These are phyloP conservation scores for Maudiozyma serrabonitensis DNA, from an alignment of 805 yeast genomes.

Conservation along the genomic window DNA sequence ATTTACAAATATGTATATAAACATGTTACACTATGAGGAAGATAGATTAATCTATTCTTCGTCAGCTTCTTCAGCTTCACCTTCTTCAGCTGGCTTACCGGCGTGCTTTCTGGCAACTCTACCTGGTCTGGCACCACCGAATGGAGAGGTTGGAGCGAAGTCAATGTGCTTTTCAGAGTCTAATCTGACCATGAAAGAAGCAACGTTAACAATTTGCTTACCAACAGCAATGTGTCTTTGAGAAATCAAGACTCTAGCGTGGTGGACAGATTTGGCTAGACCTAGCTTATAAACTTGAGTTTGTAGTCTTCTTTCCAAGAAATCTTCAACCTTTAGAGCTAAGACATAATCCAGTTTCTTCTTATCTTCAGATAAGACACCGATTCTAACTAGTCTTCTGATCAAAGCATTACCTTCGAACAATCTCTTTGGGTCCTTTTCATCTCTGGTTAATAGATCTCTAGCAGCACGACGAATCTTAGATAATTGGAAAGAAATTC, in stretches of 20 bases:
- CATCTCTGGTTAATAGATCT: slow-evolving; percentile 98
- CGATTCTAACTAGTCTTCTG: slow-evolving; percentile 98
- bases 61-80: slow-evolving; percentile 62
- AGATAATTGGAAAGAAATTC: slow-evolving; percentile 98
- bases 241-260: slow-evolving; percentile 96
- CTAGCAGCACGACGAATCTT: slow-evolving; percentile 99
- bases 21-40: neutral
- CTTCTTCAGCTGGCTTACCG: slow-evolving; percentile 47
- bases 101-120: slow-evolving; percentile 95
- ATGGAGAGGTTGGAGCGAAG: slow-evolving; percentile 97
- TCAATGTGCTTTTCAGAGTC: slow-evolving; percentile 99
- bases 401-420: slow-evolving; percentile 99
- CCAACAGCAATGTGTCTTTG: slow-evolving; percentile 99
- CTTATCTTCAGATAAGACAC: slow-evolving; percentile 97
- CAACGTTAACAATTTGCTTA: slow-evolving; percentile 96
- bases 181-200: slow-evolving; percentile 98
- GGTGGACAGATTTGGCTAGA: slow-evolving; percentile 98
- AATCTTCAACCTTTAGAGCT: slow-evolving; percentile 95
- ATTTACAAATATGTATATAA: neutral
- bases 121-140: slow-evolving; percentile 99
- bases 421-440: slow-evolving; percentile 99
- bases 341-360: slow-evolving; percentile 99
- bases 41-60: slow-evolving; percentile 29
- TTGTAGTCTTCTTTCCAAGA: slow-evolving; percentile 99
- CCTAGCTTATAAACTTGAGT: slow-evolving; percentile 99